These are phyloP conservation scores for Dendrocalamus latiflorus DNA, from an alignment of 202 grass and related monocot species.

Conservation along the genomic window DNA sequence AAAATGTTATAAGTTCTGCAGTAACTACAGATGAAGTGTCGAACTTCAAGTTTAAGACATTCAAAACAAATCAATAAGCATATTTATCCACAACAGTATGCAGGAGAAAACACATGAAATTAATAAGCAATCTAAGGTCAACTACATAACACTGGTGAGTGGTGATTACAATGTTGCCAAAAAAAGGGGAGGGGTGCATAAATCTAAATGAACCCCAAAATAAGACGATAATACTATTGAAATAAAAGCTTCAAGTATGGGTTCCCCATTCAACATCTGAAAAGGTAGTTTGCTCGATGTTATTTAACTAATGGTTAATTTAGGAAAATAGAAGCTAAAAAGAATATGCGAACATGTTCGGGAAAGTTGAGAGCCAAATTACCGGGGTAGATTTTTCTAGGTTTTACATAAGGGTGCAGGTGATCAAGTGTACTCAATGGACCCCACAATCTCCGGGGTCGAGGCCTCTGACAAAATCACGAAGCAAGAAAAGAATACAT, in stretches of 20 bases:
- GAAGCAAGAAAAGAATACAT: background rate
- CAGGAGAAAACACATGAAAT: slow-evolving; percentile 9
- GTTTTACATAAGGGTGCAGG: slow-evolving; percentile 62
- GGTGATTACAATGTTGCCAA: background rate
- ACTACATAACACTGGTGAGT: background rate
- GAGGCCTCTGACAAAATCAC: slow-evolving; percentile 51
- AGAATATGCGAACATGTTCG: background rate
- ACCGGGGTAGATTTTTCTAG: slow-evolving; percentile 65
- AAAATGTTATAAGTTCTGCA: background rate
- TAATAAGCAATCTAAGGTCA: background rate
- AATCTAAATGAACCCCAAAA: background rate
- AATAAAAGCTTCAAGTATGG: background rate
- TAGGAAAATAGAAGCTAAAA: background rate
- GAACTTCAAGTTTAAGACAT: background rate
- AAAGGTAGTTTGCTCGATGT: background rate
- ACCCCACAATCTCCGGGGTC: slow-evolving; percentile 77
- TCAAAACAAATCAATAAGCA: background rate
- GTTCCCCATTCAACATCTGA: background rate
- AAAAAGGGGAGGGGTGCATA: background rate
- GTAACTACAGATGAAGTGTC: background rate
- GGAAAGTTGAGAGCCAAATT: slow-evolving; percentile 22
- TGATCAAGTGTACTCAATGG: slow-evolving; percentile 62
- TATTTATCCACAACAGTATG: background rate
- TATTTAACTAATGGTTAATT: background rate
- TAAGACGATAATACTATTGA: background rate